phyloP scores from a whole-genome alignment of 306 rosid genomes.

The Lathyrus sativus region DNA sequence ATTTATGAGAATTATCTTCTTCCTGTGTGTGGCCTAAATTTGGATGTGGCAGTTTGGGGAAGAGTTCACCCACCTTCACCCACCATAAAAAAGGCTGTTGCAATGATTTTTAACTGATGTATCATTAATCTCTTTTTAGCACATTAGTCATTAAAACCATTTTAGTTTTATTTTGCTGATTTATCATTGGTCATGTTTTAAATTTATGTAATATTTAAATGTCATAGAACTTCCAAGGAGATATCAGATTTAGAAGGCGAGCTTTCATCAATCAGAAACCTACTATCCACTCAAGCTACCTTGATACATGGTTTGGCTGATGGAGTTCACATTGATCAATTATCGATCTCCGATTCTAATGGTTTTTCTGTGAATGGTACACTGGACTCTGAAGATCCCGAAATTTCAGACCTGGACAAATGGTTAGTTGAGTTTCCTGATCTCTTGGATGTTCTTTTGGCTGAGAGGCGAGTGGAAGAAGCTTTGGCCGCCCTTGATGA shows the following conservation, averaged over 20 bases:
- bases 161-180: slow-evolving; percentile 29
- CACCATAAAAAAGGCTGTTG: background rate
- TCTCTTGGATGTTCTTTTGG: slow-evolving; percentile 88
- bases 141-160: slow-evolving; percentile 6
- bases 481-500: slow-evolving; percentile 86
- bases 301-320: slow-evolving; percentile 95
- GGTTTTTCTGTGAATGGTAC: slow-evolving; percentile 47
- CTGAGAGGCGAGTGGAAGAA: slow-evolving; percentile 93
- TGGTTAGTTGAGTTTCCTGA: slow-evolving; percentile 96
- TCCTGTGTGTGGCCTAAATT: no score
- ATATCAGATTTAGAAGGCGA: slow-evolving; percentile 96
- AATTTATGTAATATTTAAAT: slow-evolving; percentile 40
- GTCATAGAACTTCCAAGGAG: slow-evolving; percentile 92
- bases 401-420: slow-evolving; percentile 74
- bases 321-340: slow-evolving; percentile 72
- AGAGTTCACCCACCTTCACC: background rate
- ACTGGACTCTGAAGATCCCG: slow-evolving; percentile 56
- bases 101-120: slow-evolving; percentile 14
- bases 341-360: slow-evolving; percentile 58
- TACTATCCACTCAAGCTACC: slow-evolving; percentile 93
- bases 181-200: slow-evolving; percentile 33
- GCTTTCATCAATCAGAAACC: slow-evolving; percentile 94
- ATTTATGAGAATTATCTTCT: background rate
- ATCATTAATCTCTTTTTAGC: slow-evolving; percentile 3
- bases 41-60: background rate